These are phyloP conservation scores for Trichosporon sp. DNA, from an alignment of 1,284 basidiomycete genomes.

Conservation along the genomic window DNA sequence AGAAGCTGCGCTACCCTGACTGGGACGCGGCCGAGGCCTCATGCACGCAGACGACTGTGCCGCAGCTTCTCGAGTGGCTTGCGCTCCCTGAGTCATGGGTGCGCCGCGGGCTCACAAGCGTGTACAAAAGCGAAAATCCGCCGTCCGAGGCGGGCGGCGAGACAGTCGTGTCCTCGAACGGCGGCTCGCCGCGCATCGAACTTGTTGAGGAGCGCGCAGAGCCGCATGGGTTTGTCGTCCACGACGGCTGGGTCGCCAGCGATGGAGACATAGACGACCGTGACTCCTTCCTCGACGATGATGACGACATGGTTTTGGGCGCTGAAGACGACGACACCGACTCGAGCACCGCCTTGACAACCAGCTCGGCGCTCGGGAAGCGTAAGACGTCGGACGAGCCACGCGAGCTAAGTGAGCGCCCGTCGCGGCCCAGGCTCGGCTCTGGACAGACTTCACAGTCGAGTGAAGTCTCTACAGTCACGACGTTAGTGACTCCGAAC, in stretches of 20 bases:
- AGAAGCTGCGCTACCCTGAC: neutral
- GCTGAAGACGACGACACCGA: neutral
- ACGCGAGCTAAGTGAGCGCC: conserved; percentile 1
- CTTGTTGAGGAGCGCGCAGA: conserved; percentile 4
- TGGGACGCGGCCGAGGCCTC: neutral
- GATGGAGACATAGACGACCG: conserved; percentile 6
- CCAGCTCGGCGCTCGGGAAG: conserved; percentile 9
- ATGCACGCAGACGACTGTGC: neutral
- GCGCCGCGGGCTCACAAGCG: neutral
- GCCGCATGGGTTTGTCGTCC: conserved; percentile 3
- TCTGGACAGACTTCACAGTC: conserved; percentile 16
- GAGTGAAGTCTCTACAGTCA: conserved; percentile 11
- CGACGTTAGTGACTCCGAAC: conserved; percentile 16
- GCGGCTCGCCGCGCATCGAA: conserved; percentile 16
- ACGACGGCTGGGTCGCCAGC: conserved; percentile 15
- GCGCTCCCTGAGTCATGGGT: neutral
- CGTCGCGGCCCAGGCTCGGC: conserved; percentile 11
- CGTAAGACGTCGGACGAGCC: conserved; percentile 10
- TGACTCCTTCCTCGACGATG: conserved; percentile 6
- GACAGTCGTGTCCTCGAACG: neutral
- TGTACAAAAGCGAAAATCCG: neutral
- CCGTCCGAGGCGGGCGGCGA: conserved; percentile 5
- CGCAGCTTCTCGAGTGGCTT: neutral
- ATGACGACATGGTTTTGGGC: neutral
- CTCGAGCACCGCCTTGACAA: neutral